Base-by-base conservation (phyloP, 2,329 filamentous ascomycete species). In the Pseudopyricularia javanii region DNA sequence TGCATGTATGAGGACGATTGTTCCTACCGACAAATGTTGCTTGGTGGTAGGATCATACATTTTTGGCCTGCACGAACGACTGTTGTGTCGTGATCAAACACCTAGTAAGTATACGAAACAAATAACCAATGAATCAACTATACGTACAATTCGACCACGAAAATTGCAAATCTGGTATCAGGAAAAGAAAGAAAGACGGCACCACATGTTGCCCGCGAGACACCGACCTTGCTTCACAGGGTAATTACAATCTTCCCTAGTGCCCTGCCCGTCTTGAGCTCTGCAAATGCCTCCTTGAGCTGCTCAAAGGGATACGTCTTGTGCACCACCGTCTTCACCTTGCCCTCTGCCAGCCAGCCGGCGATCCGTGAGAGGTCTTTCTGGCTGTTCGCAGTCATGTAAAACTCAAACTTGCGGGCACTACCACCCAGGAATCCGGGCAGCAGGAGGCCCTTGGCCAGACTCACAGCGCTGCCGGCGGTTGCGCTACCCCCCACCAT, bases 221-320 rank as follows among this genome's bases (percentile, higher is more conserved):
- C 8, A 45, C 12, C 4, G 22, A 8, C 20, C 32, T 20, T 8
- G 32, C 26, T 11, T 12, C 7, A 34, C n/a, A 56, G 49, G 40
- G 17, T 47, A 17, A 64, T 53, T 1, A 66, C 50, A 40, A 65
- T 58, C 55, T 66, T 66, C 0, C 63, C 63, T 4, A 43, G 49
- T 0, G 59, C 54, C 1, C 51, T 51, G 7, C 59, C 60, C 15
- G 52, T 34, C n/a, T 56, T 56, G 1, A 63, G 54, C 53, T 59
- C 59, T 22, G 40, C 51, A 28, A 59, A 65, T 1, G 64, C 63
- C 3, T 54, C 50, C 3, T 56, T 58, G 2, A 56, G 60, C 1
- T 62, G 53, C 0, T 58, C 54, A 32, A 60, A 64, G 1, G 56
- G 28, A 28, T 60, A 58, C 12, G 37, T 54, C 26, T 54, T 53